Base-by-base conservation (phyloP, 192 early-diverging fungal genomes). In the Podila horticola region DNA sequence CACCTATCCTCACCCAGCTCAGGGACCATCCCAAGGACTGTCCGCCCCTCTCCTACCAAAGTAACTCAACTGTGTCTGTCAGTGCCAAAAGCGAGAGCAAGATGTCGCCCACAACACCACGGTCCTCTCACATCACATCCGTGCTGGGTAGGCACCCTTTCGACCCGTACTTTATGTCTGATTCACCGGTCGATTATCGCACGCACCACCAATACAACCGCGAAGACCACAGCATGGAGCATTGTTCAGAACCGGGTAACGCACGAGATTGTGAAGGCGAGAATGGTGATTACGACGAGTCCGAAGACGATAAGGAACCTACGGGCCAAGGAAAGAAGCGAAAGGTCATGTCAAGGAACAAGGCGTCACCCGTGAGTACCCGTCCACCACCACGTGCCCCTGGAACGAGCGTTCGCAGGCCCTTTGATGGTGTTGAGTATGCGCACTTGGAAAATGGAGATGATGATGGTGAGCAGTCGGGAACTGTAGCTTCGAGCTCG, bases 41-140 rank as follows among this genome's bases (percentile, higher is more conserved):
- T 15, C 70, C 75, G 0, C 63, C 74, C 8, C 65, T 71, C 13
- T 41, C 67, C 41, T 64, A 31, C 34, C 58, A 69, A 24, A 71
- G 63, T 33, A 62, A 62, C 22, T 70, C 68, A 4, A 63, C 29
- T 31, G 20, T 45, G 10, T 28, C 58, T 3, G 19, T 59, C 6
- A 58, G 74, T n/a, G 20, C 33, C 19, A 62, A 50, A 10, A 71
- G 69, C 22, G 64, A 34, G 20, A 36, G 31, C 62, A 65, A 67
- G 19, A 48, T 61, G 13, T 81, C 77, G 29, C 77, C 71, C 41
- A 41, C 77, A 0, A 81, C 77, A 15, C 77, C 77, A 12, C 77
- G 77, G 13, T 69, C 77, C n/a, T 17, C 19, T 15, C 70, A 50
- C 8, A 31, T 69, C 9, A 20, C 9, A 9, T 73, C 71, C 20